phyloP scores from a whole-genome alignment of 257 asterid species.

The Paraleonurus japonicus region DNA sequence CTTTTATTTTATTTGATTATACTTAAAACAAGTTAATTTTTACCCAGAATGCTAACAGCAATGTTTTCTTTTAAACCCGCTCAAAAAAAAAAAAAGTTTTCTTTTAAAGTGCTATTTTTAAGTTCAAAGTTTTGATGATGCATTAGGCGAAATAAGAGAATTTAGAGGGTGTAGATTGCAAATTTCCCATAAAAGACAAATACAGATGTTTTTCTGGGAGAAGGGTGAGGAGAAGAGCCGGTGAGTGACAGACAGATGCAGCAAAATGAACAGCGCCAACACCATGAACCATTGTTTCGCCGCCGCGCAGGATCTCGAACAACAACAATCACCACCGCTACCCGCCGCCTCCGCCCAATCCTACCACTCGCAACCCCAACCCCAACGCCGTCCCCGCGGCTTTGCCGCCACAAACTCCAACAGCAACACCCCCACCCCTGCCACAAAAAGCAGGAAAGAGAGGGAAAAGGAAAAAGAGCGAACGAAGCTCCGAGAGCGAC shows the following conservation, averaged over 20 bases:
- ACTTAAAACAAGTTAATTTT: no score
- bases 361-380: constrained; percentile 38
- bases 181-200: constrained; percentile 2
- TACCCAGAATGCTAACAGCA: no score
- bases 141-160: neutral
- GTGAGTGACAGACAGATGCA: constrained; percentile 26
- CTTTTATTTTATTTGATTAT: no score
- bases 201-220: constrained; percentile 17
- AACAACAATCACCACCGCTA: constrained; percentile 36
- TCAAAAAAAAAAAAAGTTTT: no score
- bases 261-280: constrained; percentile 36
- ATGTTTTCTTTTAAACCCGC: no score
- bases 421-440: constrained; percentile 19
- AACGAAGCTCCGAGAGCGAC: constrained; percentile 72
- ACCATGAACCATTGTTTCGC: constrained; percentile 39
- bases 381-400: constrained; percentile 74
- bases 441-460: constrained; percentile 54
- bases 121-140: neutral
- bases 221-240: neutral
- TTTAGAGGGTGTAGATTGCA: constrained; percentile 28
- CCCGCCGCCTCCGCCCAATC: constrained; percentile 27
- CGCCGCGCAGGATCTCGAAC: constrained; percentile 50
- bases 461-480: constrained; percentile 76
- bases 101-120: neutral
- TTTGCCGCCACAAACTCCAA: constrained; percentile 58